Percentiles rank a stretch among this genome's conserved stretches.
These are phyloP conservation scores for Bipolaris bicolor DNA, from an alignment of 2,329 filamentous ascomycete genomes.

Conservation along the genomic window DNA sequence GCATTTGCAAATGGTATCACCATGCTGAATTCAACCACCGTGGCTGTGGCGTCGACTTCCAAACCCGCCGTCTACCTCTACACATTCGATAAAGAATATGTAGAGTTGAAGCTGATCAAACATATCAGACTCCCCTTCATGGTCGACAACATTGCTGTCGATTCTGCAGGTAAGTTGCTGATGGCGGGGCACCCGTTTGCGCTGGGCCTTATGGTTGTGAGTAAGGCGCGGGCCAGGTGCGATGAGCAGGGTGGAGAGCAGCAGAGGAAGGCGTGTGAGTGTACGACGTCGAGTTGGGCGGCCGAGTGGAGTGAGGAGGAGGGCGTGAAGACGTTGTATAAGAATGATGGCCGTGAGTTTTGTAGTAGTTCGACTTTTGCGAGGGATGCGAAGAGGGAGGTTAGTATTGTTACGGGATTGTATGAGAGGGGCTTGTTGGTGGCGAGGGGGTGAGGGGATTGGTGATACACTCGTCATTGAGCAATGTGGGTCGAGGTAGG, in stretches of 20 bases:
- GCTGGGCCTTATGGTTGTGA: constrained; percentile 35
- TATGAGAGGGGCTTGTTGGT: constrained; percentile 52
- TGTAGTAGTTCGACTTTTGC: constrained; percentile 47
- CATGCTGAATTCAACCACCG: constrained; percentile 42
- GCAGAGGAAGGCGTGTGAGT: constrained; percentile 33
- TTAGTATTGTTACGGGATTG: constrained; percentile 49
- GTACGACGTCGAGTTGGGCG: constrained; percentile 45
- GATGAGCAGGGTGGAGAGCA: constrained; percentile 21
- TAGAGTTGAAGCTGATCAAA: constrained; percentile 18
- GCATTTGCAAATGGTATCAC: constrained; percentile 53
- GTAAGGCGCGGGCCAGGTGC: constrained; percentile 29
- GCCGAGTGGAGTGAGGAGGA: constrained; percentile 49
- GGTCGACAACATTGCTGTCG: constrained; percentile 52
- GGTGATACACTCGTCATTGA: background rate
- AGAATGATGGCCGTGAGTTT: constrained; percentile 40
- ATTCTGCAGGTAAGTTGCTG: constrained; percentile 47
- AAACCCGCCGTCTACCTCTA: constrained; percentile 47
- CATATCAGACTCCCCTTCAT: constrained; percentile 38
- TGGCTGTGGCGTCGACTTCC: constrained; percentile 50
- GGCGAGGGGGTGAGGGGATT: constrained; percentile 32
- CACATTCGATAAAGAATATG: constrained; percentile 13
- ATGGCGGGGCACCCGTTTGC: constrained; percentile 52
- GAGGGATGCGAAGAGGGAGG: constrained; percentile 45
- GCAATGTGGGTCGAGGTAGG: too few relatives aligned
- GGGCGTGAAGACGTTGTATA: constrained; percentile 47